Evolutionary conservation across 73 alveolate genomes (phyloP), one percentile per base, ranked within the genome.

Genomic region (Tetrahymena malaccensis): DNA sequence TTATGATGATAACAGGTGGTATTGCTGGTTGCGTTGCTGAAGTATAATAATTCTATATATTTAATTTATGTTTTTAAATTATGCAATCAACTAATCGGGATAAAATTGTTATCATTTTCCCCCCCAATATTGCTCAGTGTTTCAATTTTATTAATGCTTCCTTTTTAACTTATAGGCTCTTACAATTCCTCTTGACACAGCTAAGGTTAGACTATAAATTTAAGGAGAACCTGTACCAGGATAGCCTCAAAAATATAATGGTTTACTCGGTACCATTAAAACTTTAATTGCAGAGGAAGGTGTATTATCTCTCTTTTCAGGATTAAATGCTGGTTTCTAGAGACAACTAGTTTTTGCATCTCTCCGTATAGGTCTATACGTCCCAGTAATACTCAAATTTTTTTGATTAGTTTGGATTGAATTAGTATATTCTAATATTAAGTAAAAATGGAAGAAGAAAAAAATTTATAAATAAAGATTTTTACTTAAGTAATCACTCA

Each of bases 121-220:
- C 19, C 12, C 37, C 17, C 40, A 19, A n/a, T n/a, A 15, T 12
- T 70, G 22, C 37, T 0, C 0, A 19, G 10, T 27, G 6, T 0
- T 50, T n/a, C n/a, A 31, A 15, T 0, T 50, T 50, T 31, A 19
- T 25, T 3, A 9, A 19, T 19, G 4, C 0, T 9, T 6, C 25
- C 13, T 70, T 70, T 27, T 27, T 25, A 1, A 70, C 37, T 22
- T 22, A 70, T 25, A 96, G 94, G 96, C 70, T 55, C 93, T 94
- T 10, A 96, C 98, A 25, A 96, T 97, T 58, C 99, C 99, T 21
- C 50, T 97, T 7, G 99, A 97, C 55, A 97, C 99, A 33, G 98
- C 98, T 83, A 97, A 97, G 94, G 99, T 97, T 16, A 93, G 99
- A 43, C 96, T 97, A 27, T 94, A 97, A 93, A 96, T 97, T 70